These are phyloP conservation scores for Mortierella sp. DNA, from an alignment of 371 early-diverging fungal genomes.

Conservation along the genomic window DNA sequence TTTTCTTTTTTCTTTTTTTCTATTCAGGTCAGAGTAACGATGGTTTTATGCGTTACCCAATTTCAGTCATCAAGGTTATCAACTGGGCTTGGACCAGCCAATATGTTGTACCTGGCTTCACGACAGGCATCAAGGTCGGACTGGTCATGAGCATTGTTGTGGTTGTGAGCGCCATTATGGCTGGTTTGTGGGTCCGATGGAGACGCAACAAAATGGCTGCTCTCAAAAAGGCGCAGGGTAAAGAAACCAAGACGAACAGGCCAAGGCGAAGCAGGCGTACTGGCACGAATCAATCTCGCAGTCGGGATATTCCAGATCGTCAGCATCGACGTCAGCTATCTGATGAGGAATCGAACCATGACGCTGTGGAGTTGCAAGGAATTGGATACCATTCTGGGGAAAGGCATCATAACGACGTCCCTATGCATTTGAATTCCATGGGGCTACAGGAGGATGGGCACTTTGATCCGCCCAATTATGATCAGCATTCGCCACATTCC, in stretches of 20 bases:
- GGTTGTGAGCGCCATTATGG: conserved; percentile 35
- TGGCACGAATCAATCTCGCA: neutral
- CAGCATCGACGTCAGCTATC: neutral
- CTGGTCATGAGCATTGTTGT: conserved; percentile 25
- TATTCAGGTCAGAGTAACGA: conserved; percentile 6
- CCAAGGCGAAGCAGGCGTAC: neutral
- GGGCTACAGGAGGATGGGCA: neutral
- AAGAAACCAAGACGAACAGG: neutral
- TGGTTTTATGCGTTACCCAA: conserved; percentile 11
- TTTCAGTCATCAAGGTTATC: conserved; percentile 26
- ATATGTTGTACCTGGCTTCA: conserved; percentile 22
- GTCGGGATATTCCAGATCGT: neutral
- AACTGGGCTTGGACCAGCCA: conserved; percentile 24
- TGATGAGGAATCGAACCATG: neutral
- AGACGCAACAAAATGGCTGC: conserved; percentile 20
- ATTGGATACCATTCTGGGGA: neutral
- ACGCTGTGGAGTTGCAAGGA: conserved; percentile 5
- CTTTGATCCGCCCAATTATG: neutral
- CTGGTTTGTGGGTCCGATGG: conserved; percentile 35
- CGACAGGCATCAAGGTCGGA: conserved; percentile 34
- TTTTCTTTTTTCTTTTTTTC: conserved; percentile 6
- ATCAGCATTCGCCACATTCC: neutral
- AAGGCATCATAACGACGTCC: neutral
- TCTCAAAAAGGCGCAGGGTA: neutral
- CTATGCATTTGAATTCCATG: neutral